Evolutionary conservation across 1,284 basidiomycete species (phyloP).

Genomic region (Anthracocystis walkeri): DNA sequence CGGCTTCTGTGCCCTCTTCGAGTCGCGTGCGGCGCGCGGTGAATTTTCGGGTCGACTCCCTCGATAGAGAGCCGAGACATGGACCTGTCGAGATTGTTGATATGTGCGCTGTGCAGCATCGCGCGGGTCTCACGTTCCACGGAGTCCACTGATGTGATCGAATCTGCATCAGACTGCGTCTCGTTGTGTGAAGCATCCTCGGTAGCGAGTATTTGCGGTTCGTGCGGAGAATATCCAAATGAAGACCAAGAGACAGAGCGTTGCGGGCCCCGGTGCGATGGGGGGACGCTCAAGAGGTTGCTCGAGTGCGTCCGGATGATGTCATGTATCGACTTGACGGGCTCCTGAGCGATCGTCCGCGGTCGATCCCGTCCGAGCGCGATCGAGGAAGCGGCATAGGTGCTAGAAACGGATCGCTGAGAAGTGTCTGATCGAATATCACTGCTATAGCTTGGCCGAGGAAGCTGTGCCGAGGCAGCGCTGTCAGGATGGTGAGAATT

Average conservation of each 20-base stretch:
- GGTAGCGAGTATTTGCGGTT: background rate
- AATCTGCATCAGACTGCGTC: conserved; percentile 10
- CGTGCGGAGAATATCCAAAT: conserved; percentile 32
- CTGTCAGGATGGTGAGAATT: background rate
- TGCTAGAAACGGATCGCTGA: conserved; percentile 12
- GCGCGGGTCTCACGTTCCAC: conserved; percentile 28
- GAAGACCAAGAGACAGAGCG: conserved; percentile 46
- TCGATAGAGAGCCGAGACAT: conserved; percentile 13
- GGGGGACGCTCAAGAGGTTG: conserved; percentile 51
- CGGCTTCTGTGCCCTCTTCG: background rate
- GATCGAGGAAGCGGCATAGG: conserved; percentile 34
- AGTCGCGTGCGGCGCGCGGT: background rate
- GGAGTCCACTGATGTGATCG: conserved; percentile 22
- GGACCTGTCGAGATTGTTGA: background rate
- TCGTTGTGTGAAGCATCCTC: background rate
- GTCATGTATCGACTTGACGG: conserved; percentile 64
- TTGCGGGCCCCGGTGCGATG: conserved; percentile 50
- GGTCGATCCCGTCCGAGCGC: conserved; percentile 26
- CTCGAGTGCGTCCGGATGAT: conserved; percentile 70
- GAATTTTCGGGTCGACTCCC: background rate
- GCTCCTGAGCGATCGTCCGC: conserved; percentile 5
- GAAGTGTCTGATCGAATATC: background rate
- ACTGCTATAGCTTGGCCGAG: background rate
- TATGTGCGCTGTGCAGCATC: conserved; percentile 10
- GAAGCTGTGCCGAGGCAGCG: background rate